phyloP scores from a whole-genome alignment of 176 grass and related monocot species.

The Melocanna baccifera region DNA sequence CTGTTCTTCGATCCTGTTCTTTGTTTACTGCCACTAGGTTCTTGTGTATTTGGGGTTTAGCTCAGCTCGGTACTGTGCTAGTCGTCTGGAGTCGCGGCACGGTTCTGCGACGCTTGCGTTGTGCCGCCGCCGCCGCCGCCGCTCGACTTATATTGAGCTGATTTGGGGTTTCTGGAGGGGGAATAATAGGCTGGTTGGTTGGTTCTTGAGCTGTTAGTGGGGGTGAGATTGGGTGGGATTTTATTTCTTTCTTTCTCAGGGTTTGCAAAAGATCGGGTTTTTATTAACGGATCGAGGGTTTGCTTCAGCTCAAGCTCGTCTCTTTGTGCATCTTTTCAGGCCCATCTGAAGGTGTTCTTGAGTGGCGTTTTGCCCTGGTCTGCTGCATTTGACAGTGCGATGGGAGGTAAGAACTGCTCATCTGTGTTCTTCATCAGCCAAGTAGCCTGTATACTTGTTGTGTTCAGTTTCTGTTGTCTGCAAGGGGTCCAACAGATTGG shows the following conservation, averaged over 20 bases:
- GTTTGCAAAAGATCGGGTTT: neutral
- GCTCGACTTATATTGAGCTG: neutral
- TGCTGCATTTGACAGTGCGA: neutral
- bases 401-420: constrained; percentile 20
- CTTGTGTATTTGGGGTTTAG: neutral
- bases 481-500: neutral
- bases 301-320: constrained; percentile 18
- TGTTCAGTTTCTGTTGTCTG: neutral
- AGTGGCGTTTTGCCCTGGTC: neutral
- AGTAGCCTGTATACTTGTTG: neutral
- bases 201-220: too few relatives aligned
- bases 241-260: neutral
- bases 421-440: neutral
- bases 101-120: neutral
- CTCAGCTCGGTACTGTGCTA: neutral
- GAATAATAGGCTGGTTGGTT: too few relatives aligned
- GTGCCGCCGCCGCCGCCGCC: neutral
- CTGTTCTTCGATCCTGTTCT: neutral
- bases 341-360: neutral
- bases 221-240: neutral
- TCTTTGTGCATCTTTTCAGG: neutral
- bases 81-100: neutral
- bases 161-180: neutral
- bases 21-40: neutral
- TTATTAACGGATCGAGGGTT: neutral